phyloP scores from a whole-genome alignment of 169 alveolate genomes.

The Condylostoma magnum region DNA sequence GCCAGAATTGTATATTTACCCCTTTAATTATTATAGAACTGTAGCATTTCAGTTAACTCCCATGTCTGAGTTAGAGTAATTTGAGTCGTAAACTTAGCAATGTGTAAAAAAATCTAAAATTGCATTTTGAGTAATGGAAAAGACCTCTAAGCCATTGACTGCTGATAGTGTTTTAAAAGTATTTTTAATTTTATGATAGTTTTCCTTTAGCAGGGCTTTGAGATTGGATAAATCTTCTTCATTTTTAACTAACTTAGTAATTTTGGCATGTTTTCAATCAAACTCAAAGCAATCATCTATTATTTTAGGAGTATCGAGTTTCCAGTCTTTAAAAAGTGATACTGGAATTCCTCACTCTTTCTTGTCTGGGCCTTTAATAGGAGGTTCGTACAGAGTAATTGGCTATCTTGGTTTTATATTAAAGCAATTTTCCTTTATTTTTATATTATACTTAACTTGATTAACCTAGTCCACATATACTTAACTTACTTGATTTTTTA shows the following conservation, averaged over 20 bases:
- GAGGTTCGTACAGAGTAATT: no score
- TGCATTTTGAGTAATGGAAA: constrained; percentile 4
- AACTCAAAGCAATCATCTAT: constrained; percentile 52
- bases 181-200: neutral
- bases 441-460: no score
- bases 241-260: constrained; percentile 28
- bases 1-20: constrained; percentile 40
- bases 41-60: constrained; percentile 17
- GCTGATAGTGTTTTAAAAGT: neutral
- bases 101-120: neutral
- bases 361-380: no score
- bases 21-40: neutral
- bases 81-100: neutral
- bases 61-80: neutral
- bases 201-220: neutral
- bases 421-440: no score
- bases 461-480: no score
- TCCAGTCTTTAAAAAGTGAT: constrained; percentile 48
- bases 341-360: no score
- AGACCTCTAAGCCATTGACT: constrained; percentile 3
- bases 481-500: no score
- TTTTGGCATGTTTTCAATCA: constrained; percentile 50
- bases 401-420: no score
- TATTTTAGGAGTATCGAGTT: constrained; percentile 35
- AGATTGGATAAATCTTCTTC: neutral